These are phyloP conservation scores for Candida ortonii DNA, from an alignment of 805 yeast genomes.

Conservation along the genomic window DNA sequence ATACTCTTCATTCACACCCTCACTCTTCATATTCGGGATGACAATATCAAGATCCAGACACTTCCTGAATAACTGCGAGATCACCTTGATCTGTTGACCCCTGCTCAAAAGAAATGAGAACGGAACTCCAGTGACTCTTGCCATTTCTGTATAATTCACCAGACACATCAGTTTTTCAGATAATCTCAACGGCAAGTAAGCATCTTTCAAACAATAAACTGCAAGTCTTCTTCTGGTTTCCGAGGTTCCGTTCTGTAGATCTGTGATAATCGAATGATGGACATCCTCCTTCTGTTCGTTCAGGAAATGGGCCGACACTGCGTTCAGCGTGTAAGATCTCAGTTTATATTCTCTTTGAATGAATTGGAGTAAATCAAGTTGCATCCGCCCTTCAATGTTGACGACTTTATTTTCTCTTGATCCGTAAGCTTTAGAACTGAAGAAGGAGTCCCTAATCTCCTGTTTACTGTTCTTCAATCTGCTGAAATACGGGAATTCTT, in stretches of 20 bases:
- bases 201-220: conserved; percentile 95
- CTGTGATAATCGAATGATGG: conserved; percentile 94
- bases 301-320: conserved; percentile 90
- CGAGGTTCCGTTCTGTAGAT: conserved; percentile 84
- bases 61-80: conserved; percentile 91
- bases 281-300: conserved; percentile 98
- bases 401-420: conserved; percentile 88
- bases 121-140: conserved; percentile 98
- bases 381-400: conserved; percentile 95
- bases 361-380: conserved; percentile 87
- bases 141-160: conserved; percentile 98
- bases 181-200: conserved; percentile 83
- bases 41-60: conserved; percentile 84
- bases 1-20: conserved; percentile 84
- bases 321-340: conserved; percentile 90
- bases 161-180: conserved; percentile 93
- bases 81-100: conserved; percentile 97
- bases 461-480: conserved; percentile 66
- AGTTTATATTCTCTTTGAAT: conserved; percentile 92
- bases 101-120: conserved; percentile 82
- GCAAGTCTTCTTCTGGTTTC: conserved; percentile 95
- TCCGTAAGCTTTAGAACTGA: conserved; percentile 95
- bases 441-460: conserved; percentile 75
- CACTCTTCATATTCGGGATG: conserved; percentile 83
- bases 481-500: conserved; percentile 81